These are phyloP conservation scores for Mycothermus thermophilus DNA, from an alignment of 495 filamentous ascomycete genomes.

Conservation along the genomic window DNA sequence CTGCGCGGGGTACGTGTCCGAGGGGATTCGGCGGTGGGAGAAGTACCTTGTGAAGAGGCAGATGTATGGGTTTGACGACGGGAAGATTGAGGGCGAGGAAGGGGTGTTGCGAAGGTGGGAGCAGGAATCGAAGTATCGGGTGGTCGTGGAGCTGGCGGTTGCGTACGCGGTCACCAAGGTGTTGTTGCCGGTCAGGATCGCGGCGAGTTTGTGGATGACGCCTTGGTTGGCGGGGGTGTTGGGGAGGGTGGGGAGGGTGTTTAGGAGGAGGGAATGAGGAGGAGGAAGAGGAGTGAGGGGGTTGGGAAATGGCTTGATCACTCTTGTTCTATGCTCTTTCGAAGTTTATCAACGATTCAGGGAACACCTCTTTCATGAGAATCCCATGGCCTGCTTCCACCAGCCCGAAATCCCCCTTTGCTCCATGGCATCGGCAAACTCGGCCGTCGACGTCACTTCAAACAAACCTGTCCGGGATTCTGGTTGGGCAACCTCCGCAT, in stretches of 20 bases:
- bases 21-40: constrained; percentile 33
- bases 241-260: constrained; percentile 4
- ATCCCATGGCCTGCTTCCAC: constrained; percentile 20
- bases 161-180: constrained; percentile 84
- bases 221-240: constrained; percentile 80
- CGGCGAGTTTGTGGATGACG: constrained; percentile 70
- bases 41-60: constrained; percentile 31
- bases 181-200: constrained; percentile 60
- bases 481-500: constrained; percentile 1
- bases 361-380: no score
- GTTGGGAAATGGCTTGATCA: not conserved
- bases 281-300: not conserved
- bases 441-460: constrained; percentile 14
- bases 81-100: constrained; percentile 4
- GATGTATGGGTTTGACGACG: constrained; percentile 32
- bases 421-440: constrained; percentile 20
- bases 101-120: constrained; percentile 15
- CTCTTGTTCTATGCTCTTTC: not conserved
- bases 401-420: constrained; percentile 12
- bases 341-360: no score
- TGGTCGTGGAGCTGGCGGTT: constrained; percentile 59
- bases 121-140: constrained; percentile 32
- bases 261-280: not conserved
- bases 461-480: constrained; percentile 10
- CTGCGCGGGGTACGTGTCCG: constrained; percentile 27